These are phyloP conservation scores for Fraxinus baroniana DNA, from an alignment of 305 asterid genomes.

Conservation along the genomic window DNA sequence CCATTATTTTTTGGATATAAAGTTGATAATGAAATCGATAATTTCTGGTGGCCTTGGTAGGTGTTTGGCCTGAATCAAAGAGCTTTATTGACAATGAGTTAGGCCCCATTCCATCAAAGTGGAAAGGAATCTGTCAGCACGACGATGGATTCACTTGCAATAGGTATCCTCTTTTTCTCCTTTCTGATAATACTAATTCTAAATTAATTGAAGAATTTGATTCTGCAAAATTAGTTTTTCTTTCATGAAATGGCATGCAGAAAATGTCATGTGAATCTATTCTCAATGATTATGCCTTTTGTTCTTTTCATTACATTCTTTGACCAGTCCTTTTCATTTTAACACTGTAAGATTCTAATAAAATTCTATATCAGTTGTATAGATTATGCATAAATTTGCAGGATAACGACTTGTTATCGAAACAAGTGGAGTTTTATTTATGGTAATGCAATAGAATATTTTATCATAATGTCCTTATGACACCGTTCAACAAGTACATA, in stretches of 20 bases:
- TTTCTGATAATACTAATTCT: not conserved
- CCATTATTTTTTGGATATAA: constrained; percentile 18
- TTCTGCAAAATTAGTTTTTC: constrained; percentile 1
- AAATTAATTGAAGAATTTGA: constrained; percentile 11
- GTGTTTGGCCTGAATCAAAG: constrained; percentile 71
- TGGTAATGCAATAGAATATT: not conserved
- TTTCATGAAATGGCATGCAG: not conserved
- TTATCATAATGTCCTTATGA: not conserved
- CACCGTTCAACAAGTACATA: no score
- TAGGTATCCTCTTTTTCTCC: constrained; percentile 31
- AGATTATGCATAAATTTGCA: not conserved
- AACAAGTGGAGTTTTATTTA: not conserved
- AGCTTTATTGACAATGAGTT: constrained; percentile 58
- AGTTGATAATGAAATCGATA: constrained; percentile 10
- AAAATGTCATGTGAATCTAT: not conserved
- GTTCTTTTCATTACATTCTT: not conserved
- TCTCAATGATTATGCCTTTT: not conserved
- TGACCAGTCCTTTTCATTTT: no score
- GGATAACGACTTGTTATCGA: no score
- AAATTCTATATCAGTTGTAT: not conserved
- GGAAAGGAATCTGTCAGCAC: constrained; percentile 64
- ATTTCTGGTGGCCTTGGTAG: constrained; percentile 25
- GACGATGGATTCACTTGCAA: constrained; percentile 40
- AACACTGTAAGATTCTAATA: not conserved
- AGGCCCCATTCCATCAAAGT: constrained; percentile 66